Percentiles rank a stretch among this genome's conserved stretches.
Conservation (phyloP, 371 early-diverging fungal genomes). For the Rhizopus arrhizus region DNA sequence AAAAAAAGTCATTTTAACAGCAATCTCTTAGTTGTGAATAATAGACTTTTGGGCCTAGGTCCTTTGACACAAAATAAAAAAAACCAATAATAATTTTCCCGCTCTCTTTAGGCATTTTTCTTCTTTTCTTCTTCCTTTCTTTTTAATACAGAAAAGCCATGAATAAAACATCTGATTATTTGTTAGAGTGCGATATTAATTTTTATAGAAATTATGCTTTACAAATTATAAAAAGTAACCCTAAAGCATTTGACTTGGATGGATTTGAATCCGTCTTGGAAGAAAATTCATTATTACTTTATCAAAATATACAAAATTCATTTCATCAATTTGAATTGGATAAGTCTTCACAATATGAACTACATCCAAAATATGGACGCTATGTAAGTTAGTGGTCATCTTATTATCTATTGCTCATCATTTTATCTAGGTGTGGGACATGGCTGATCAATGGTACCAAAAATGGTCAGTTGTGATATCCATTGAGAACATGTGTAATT, state of each 20-base stretch:
- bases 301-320: conserved; percentile 28
- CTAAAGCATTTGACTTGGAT: conserved; percentile 38
- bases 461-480: conserved; percentile 51
- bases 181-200: conserved; percentile 38
- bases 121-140: conserved; percentile 5
- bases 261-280: conserved; percentile 30
- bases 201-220: conserved; percentile 45
- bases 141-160: not conserved
- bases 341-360: conserved; percentile 41
- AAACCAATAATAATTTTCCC: not conserved
- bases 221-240: conserved; percentile 31
- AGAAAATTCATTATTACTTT: conserved; percentile 17
- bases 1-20: too few species aligned
- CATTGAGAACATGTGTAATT: conserved; percentile 50
- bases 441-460: conserved; percentile 52
- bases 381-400: conserved; percentile 32
- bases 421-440: conserved; percentile 45
- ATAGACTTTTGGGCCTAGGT: too few species aligned
- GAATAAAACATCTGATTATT: conserved; percentile 28
- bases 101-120: not conserved
- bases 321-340: conserved; percentile 32
- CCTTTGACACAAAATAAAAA: too few species aligned
- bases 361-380: conserved; percentile 46
- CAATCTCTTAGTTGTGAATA: too few species aligned
- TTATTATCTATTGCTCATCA: conserved; percentile 1